Conservation (phyloP, 129 eudicot genomes). For the Helichrysum umbraculigerum region DNA sequence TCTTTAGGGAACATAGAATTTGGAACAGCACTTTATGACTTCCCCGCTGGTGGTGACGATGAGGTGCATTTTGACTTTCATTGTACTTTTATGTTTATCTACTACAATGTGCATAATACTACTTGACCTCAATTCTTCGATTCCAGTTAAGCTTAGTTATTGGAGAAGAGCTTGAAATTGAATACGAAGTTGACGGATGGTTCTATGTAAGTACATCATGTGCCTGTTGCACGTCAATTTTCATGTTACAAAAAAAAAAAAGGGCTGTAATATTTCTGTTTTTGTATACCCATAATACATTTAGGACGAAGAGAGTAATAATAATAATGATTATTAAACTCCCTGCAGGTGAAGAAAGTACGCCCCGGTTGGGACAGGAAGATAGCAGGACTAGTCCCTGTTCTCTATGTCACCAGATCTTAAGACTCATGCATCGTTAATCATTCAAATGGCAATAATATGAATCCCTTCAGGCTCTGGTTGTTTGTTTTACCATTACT, state of each 20-base stretch:
- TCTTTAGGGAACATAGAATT: constrained; percentile 51
- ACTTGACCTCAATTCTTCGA: not conserved
- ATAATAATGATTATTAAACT: constrained; percentile 2
- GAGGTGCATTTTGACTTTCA: constrained; percentile 50
- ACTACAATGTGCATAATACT: not conserved
- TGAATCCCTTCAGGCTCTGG: too few species aligned
- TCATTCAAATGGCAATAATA: too few species aligned
- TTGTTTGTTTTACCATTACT: too few species aligned
- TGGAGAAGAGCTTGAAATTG: constrained; percentile 92
- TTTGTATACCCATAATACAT: too few species aligned
- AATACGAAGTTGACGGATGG: constrained; percentile 98
- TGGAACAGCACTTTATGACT: constrained; percentile 94
- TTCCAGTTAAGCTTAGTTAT: constrained; percentile 78
- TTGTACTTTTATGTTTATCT: not conserved
- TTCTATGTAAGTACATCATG: constrained; percentile 71
- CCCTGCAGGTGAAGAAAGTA: constrained; percentile 78
- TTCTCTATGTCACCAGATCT: constrained; percentile 51
- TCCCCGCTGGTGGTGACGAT: constrained; percentile 98
- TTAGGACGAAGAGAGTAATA: too few species aligned
- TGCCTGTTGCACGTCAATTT: not conserved
- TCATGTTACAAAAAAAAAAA: too few species aligned
- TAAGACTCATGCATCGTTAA: too few species aligned
- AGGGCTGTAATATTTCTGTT: too few species aligned
- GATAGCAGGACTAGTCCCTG: constrained; percentile 92
- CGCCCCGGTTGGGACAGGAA: constrained; percentile 94